Evolutionary conservation across 2,329 filamentous ascomycete species (phyloP).

Genomic region (Zopfia rhizophila): DNA sequence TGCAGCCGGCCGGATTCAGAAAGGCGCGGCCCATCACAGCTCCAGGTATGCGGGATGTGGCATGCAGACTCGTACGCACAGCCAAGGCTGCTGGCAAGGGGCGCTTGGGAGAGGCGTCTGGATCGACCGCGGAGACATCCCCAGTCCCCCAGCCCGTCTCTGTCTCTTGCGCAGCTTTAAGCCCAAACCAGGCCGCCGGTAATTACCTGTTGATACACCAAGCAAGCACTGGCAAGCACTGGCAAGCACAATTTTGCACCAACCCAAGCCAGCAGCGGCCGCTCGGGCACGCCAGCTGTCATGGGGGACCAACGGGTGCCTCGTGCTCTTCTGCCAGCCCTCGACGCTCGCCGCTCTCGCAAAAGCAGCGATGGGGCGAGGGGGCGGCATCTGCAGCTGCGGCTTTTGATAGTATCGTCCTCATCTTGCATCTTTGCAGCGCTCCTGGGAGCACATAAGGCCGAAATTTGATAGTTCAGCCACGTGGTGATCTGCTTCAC

Average conservation of each 20-base stretch:
- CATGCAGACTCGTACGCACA: constrained; percentile 10
- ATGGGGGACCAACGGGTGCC: constrained; percentile 37
- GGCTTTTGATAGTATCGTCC: no score
- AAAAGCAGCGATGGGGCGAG: background rate
- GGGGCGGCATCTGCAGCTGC: background rate
- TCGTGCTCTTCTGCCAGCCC: constrained; percentile 26
- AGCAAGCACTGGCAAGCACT: constrained; percentile 13
- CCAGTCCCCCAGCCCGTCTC: constrained; percentile 31
- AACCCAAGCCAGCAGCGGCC: constrained; percentile 19
- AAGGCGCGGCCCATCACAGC: constrained; percentile 26
- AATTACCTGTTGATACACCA: constrained; percentile 30
- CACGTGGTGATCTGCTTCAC: constrained; percentile 48
- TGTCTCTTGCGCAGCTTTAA: constrained; percentile 20
- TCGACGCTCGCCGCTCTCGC: constrained; percentile 3
- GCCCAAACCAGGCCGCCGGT: constrained; percentile 43
- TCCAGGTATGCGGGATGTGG: constrained; percentile 38
- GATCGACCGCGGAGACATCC: constrained; percentile 38
- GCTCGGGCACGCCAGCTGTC: constrained; percentile 36
- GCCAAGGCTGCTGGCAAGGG: constrained; percentile 18
- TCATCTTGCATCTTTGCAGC: no score
- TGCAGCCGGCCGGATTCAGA: constrained; percentile 27
- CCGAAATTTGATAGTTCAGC: no score
- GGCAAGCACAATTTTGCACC: constrained; percentile 1
- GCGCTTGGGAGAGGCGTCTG: constrained; percentile 23
- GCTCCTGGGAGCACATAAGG: constrained; percentile 4